A percentile compares a stretch with the other conserved stretches of the same genome.
phyloP scores from a whole-genome alignment of 140 eudicot species.

The Anethum foeniculum region DNA sequence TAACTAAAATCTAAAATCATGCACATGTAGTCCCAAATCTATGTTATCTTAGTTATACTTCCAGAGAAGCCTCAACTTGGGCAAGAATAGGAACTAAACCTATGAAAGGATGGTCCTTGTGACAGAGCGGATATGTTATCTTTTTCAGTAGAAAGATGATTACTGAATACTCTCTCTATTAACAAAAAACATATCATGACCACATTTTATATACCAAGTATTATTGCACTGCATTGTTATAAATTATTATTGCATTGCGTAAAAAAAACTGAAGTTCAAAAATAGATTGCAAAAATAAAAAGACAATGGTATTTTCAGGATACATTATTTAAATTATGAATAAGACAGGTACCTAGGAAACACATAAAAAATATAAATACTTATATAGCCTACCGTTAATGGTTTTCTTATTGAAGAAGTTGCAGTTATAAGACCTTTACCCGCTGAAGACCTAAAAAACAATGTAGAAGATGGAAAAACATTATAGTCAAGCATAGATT shows the following conservation, averaged over 20 bases:
- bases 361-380: not conserved
- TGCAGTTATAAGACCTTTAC: conserved; percentile 11
- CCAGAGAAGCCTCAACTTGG: not conserved
- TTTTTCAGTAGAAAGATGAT: not conserved
- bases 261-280: not conserved
- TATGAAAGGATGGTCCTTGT: not conserved
- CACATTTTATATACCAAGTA: not conserved
- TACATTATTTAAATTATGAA: not conserved
- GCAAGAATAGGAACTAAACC: not conserved
- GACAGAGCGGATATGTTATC: not conserved
- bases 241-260: not conserved
- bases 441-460: conserved; percentile 27
- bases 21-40: not conserved
- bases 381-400: conserved; percentile 32
- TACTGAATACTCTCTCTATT: not conserved
- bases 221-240: not conserved
- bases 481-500: conserved; percentile 14
- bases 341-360: not conserved
- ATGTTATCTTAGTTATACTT: not conserved
- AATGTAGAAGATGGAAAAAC: not conserved
- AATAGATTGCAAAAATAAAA: not conserved
- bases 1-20: not conserved
- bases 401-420: conserved; percentile 35
- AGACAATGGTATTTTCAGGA: not conserved
- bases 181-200: not conserved